phyloP scores from a whole-genome alignment of 179 eudicot species.

The Drosera spatulata region DNA sequence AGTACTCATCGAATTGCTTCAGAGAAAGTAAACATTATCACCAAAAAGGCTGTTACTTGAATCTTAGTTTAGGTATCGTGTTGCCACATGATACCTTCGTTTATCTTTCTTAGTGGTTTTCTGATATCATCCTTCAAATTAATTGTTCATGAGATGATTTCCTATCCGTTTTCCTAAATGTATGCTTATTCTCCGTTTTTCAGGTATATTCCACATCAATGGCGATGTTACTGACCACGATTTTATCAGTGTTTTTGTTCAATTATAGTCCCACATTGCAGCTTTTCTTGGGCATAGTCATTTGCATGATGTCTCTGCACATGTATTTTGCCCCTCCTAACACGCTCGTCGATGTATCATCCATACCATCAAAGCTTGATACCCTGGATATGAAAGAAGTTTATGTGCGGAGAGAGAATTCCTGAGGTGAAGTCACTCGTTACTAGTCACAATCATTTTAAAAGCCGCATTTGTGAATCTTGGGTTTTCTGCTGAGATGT shows the following conservation, averaged over 20 bases:
- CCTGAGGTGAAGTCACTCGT: slow-evolving; percentile 18
- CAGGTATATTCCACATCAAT: slow-evolving; percentile 93
- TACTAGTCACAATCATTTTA: too few species aligned
- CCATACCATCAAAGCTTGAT: slow-evolving; percentile 26
- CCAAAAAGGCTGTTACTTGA: too few species aligned
- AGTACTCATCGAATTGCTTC: too few species aligned
- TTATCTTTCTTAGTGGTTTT: too few species aligned
- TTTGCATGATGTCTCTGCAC: slow-evolving; percentile 98
- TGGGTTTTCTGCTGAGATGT: too few species aligned
- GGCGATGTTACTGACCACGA: slow-evolving; percentile 94
- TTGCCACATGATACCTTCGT: too few species aligned
- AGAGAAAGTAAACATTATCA: too few species aligned
- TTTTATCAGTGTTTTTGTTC: slow-evolving; percentile 66
- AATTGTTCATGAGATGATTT: too few species aligned
- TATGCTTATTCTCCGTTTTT: neutral
- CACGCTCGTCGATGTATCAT: slow-evolving; percentile 53
- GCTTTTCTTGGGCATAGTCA: slow-evolving; percentile 84
- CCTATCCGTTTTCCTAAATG: neutral
- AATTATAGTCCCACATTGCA: slow-evolving; percentile 76
- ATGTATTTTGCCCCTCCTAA: slow-evolving; percentile 85
- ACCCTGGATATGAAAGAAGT: slow-evolving; percentile 43
- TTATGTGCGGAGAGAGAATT: slow-evolving; percentile 40
- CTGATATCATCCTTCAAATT: too few species aligned
- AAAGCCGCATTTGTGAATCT: too few species aligned
- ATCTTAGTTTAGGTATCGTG: too few species aligned